A percentile compares a stretch with the other conserved stretches of the same genome.
Evolutionary conservation across 345 rosid species (phyloP).

Genomic region (Moringa oleifera): DNA sequence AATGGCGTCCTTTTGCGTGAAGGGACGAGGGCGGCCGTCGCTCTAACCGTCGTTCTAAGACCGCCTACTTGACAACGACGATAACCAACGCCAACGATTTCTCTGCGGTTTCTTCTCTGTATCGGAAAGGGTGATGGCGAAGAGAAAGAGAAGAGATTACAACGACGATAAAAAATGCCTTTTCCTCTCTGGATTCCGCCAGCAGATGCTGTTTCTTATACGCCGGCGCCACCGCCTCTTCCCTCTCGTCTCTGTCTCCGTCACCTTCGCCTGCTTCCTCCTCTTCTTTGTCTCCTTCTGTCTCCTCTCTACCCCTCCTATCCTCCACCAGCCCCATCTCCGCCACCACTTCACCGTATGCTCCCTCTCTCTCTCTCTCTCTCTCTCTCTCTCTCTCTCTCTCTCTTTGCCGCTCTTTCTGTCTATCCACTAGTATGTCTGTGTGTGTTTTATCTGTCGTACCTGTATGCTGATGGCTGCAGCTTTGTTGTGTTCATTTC

Average conservation of each 20-base stretch:
- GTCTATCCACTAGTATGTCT: too few relatives aligned
- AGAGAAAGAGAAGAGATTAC: constrained; percentile 35
- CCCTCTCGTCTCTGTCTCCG: constrained; percentile 55
- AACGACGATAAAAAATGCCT: constrained; percentile 17
- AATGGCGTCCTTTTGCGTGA: too few relatives aligned
- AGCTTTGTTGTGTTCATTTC: not conserved
- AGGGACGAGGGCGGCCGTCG: too few relatives aligned
- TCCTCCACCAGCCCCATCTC: constrained; percentile 28
- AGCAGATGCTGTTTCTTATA: constrained; percentile 30
- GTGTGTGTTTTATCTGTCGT: not conserved
- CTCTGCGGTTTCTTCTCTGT: not conserved
- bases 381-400: not conserved
- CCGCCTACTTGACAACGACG: not conserved
- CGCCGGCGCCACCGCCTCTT: constrained; percentile 56
- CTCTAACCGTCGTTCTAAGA: too few relatives aligned
- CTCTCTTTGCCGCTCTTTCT: not conserved
- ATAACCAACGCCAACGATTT: not conserved
- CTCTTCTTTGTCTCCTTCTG: constrained; percentile 45
- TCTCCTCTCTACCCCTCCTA: constrained; percentile 45
- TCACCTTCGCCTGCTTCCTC: constrained; percentile 52
- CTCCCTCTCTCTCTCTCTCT: not conserved
- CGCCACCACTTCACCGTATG: constrained; percentile 19
- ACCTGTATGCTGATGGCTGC: too few relatives aligned
- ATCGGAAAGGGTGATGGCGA: constrained; percentile 17
- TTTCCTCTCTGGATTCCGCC: constrained; percentile 27